Evolutionary conservation across 768 basidiomycete species (phyloP).

Genomic region (Suillus ampliporus): DNA sequence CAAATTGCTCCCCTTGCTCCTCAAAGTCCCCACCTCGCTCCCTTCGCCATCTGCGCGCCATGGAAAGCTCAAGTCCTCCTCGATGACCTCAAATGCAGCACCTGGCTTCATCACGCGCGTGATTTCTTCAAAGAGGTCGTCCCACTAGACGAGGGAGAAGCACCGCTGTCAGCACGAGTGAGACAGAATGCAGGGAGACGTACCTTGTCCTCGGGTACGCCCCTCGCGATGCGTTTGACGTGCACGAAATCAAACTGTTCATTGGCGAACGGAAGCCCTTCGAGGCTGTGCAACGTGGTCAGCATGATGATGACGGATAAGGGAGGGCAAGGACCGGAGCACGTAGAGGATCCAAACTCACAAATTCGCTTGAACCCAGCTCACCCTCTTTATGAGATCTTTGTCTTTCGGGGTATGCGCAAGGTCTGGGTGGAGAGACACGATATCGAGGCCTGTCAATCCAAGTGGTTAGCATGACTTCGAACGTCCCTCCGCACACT

Average conservation of each 20-base stretch:
- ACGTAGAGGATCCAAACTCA: constrained; percentile 37
- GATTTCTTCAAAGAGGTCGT: constrained; percentile 70
- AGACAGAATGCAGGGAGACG: constrained; percentile 14
- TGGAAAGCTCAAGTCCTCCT: constrained; percentile 79
- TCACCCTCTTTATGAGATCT: constrained; percentile 63
- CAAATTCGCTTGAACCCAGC: constrained; percentile 80
- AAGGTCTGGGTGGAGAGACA: constrained; percentile 75
- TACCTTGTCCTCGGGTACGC: constrained; percentile 79
- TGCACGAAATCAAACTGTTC: constrained; percentile 85
- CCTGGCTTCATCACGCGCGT: constrained; percentile 75
- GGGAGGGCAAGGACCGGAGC: not conserved
- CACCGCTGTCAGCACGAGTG: not conserved
- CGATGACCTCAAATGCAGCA: constrained; percentile 76
- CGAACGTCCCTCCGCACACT: no score
- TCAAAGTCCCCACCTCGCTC: constrained; percentile 4
- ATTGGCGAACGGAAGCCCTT: constrained; percentile 69
- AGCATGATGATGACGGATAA: not conserved
- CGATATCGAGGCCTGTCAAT: constrained; percentile 71
- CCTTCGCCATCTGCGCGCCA: constrained; percentile 41
- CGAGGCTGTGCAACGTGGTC: constrained; percentile 49
- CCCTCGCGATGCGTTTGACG: constrained; percentile 71
- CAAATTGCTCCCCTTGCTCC: not conserved
- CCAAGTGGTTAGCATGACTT: constrained; percentile 35
- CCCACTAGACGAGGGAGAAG: constrained; percentile 54
- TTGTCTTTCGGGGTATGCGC: constrained; percentile 53